Conservation (phyloP, 176 grass and related monocot species). For the bread wheat (Triticum aestivum) region DNA sequence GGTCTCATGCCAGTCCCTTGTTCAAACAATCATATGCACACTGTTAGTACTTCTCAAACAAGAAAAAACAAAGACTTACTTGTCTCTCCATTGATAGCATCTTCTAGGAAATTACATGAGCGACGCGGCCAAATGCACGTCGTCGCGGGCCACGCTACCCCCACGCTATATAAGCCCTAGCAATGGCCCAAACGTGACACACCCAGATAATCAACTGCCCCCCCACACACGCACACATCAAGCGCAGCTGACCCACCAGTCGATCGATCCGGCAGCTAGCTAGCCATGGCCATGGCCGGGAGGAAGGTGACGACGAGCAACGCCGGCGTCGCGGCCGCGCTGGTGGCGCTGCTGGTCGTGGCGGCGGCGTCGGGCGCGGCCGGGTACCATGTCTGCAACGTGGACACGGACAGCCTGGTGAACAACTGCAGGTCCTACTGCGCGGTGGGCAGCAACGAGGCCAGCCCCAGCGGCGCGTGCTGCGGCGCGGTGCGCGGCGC, state of each 20-base stretch:
- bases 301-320: conserved; percentile 1
- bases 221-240: not conserved
- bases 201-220: not conserved
- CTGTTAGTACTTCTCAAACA: too few species aligned
- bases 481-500: conserved; percentile 30
- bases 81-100: too few species aligned
- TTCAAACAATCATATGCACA: too few species aligned
- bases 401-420: not conserved
- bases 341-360: conserved; percentile 25
- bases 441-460: not conserved
- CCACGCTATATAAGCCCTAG: conserved; percentile 31
- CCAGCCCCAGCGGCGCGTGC: not conserved
- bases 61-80: too few species aligned
- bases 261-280: not conserved
- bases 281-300: conserved; percentile 5
- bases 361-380: not conserved
- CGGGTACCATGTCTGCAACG: not conserved
- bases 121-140: conserved; percentile 3
- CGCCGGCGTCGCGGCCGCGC: not conserved
- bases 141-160: conserved; percentile 15
- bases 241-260: not conserved
- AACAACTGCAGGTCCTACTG: conserved; percentile 9
- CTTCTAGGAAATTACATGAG: too few species aligned
- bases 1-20: too few species aligned
- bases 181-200: conserved; percentile 2